Evolutionary conservation across 345 rosid genomes (phyloP), one percentile per base, ranked within the genome.

Genomic region (Passiflora organensis): DNA sequence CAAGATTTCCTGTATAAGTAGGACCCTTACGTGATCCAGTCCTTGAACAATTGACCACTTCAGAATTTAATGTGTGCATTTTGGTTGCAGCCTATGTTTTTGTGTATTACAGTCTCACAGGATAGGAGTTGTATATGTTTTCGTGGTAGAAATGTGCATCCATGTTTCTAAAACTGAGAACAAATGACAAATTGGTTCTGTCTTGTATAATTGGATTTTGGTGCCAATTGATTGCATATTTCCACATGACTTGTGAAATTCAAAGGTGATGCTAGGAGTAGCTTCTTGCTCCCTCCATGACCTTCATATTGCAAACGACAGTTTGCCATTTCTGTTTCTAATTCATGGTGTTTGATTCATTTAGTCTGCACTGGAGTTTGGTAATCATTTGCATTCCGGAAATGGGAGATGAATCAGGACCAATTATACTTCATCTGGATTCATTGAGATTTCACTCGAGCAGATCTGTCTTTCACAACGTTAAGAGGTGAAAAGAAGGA

Each of bases 291-390:
- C 24, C 32, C 43, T 19, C 21, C 36, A 41, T 32, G 36, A 15
- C 14, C 43, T 2, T 43, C 50, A 23, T 58, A 44, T 37, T 18
- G 58, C 47, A 51, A 41, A 18, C n/a, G n/a, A 53, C 54, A 18
- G 47, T 28, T 16, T 38, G 53, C 41, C 36, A 43, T 19, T 46
- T 2, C 48, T 62, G 67, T 56, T 42, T 44, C 53, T 55, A 42
- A n/a, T 51, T 55, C 65, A 10, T 48, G 55, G 34, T 63, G 59
- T 60, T 48, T 66, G 38, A 17, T 67, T 37, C 58, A 42, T 71
- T 59, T 80, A 89, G 99, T 64, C 77, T 71, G 66, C 99, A 93
- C 42, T 93, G 99, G 99, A 93, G 99, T 71, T 80, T 93, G 75
- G 89, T 82, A 59, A 93, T 89, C 55, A 83, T 93, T 51, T 86